Base-by-base conservation (phyloP, 352 stramenopile genomes). In the Pythium aquatile region DNA sequence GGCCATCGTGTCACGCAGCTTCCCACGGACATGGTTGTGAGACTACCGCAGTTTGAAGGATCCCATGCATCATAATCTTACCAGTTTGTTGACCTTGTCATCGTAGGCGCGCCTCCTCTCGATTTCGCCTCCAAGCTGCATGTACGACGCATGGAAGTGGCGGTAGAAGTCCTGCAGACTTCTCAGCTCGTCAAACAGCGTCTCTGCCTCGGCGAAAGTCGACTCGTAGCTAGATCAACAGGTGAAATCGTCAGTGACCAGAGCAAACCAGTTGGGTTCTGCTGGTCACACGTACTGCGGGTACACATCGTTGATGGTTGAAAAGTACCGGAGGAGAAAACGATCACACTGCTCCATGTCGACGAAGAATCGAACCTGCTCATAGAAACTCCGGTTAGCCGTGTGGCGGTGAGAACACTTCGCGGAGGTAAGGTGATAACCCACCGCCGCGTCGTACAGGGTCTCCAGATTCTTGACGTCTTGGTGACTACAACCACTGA, bases 301-400 rank as follows among this genome's bases (percentile, higher is more conserved):
- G 42, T 90, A 80, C 16, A 91, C 85, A 53, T 93, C 84, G 67
- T 93, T 93, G 74, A 95, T 93, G 7, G 77, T 90, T 9, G 81
- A 88, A 61, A 93, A 95, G 28, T 91, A 91, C 26, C 79, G 66
- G 20, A 92, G 56, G 33, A 95, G 72, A 32, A 87, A 87, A 3
- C 83, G 80, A 57, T 95, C 86, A 48, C 86, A 93, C 65, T 95
- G 86, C 74, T 95, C 86, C 84, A 93, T 95, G 60, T 95, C 85
- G 42, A 95, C 83, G 54, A 93, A 95, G 55, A 90, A 92, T 16
- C 71, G 76, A 30, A 94, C 83, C 81, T 87, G 46, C 78, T 85
- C 35, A 24, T 44, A 35, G 10, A 20, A 55, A 17, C 46, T 33
- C 1, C 52, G 9, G 7, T 46, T 10, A 39, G 8, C 13, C 8